Base-by-base conservation (phyloP, 352 stramenopile genomes). In the Phytophthora europaea region DNA sequence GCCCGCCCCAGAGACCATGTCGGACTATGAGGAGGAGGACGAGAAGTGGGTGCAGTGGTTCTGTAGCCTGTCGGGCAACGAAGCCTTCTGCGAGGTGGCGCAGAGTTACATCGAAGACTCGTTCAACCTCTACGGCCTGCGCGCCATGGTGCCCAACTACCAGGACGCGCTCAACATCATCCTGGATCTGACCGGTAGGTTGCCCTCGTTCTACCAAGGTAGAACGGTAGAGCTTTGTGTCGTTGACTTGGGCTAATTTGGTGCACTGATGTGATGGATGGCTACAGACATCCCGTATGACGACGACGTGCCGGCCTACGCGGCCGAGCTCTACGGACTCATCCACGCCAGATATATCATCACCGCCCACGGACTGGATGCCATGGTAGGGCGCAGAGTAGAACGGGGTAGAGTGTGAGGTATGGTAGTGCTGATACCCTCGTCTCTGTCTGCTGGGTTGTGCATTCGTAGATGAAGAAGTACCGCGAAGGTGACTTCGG, bases 1-100 rank as follows among this genome's bases (percentile, higher is more conserved):
- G 54, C 23, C 23, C 23, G 23, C 23, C 23, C 23, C 23, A 16
- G 22, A 67, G 22, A 74, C 66, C 70, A 95, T 95, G 87, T 95
- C 89, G 63, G 90, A 97, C 85, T 97, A 96, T 79, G 91, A 97
- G 60, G 89, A 97, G 64, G 92, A 97, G 70, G 91, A 96, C 67
- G 92, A 98, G 78, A 97, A 95, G 79, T 98, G 92, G 92, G 92
- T 97, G 78, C 91, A 97, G 80, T 98, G 92, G 92, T 98, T 97
- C 80, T 98, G 91, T 78, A 94, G 87, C 67, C 85, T 97, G n/a
- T 89, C 91, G 45, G 92, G 92, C 71, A 97, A 98, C 67, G 92
- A 98, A 70, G 83, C 94, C 85, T 97, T 98, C 70, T 98, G 93
- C 76, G 92, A 98, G 70, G 91, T 98, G 62, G 89, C 94, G 61